Conservation (phyloP, 2,329 filamentous ascomycete species). For the Cercospora sp. region DNA sequence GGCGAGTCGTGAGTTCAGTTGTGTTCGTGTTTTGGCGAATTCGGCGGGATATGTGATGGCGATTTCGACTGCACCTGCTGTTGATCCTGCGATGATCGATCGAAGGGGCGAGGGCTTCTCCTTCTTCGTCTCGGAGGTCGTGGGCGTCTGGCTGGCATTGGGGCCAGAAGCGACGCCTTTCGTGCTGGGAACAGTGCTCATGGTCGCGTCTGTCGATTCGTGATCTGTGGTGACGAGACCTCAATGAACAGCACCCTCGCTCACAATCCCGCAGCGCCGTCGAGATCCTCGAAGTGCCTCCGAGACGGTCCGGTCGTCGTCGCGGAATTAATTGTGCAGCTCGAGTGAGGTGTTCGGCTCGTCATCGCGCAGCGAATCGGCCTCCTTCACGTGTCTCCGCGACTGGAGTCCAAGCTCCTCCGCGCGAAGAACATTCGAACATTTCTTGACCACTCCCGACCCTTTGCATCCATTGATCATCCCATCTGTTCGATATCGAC, state of each 20-base stretch:
- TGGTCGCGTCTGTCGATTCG: slow-evolving; percentile 10
- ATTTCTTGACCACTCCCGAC: not conserved
- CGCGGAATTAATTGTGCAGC: not conserved
- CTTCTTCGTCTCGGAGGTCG: slow-evolving; percentile 27
- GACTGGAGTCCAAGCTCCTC: slow-evolving; percentile 9
- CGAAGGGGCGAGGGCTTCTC: slow-evolving; percentile 74
- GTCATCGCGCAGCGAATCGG: slow-evolving; percentile 12
- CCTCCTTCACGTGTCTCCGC: not conserved
- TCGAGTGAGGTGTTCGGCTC: not conserved
- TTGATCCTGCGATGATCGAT: slow-evolving; percentile 86
- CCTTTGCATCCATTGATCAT: not conserved
- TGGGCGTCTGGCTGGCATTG: not conserved
- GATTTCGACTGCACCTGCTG: slow-evolving; percentile 94
- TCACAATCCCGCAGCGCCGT: slow-evolving; percentile 24
- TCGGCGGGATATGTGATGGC: slow-evolving; percentile 93
- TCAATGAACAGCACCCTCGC: not conserved
- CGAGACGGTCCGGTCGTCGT: slow-evolving; percentile 32
- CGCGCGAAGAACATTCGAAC: slow-evolving; percentile 8
- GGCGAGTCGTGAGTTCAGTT: slow-evolving; percentile 82
- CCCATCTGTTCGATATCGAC: slow-evolving; percentile 8
- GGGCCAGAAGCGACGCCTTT: slow-evolving; percentile 16
- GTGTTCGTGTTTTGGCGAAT: slow-evolving; percentile 93
- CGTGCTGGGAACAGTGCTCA: slow-evolving; percentile 30
- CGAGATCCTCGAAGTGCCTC: slow-evolving; percentile 59
- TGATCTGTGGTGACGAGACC: not conserved